These are phyloP conservation scores for Salix arbutifolia DNA, from an alignment of 345 rosid genomes.

Conservation along the genomic window DNA sequence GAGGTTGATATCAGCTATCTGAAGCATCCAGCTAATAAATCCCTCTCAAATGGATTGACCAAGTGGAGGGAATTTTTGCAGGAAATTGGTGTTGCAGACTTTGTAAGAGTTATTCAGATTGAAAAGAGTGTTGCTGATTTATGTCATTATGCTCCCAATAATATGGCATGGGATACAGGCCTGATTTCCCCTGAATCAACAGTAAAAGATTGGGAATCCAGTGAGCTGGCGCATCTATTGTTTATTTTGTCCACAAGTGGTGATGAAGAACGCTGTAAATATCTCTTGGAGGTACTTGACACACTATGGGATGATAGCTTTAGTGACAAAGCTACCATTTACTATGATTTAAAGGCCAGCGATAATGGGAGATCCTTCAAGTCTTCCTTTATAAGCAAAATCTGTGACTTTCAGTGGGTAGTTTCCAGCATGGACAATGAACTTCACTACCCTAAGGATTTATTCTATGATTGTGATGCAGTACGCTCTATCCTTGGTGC, in stretches of 20 bases:
- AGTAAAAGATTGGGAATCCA: constrained; percentile 85
- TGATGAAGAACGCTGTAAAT: constrained; percentile 45
- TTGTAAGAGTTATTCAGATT: constrained; percentile 71
- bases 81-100: constrained; percentile 80
- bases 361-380: constrained; percentile 39
- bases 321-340: constrained; percentile 48
- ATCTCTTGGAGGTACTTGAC: constrained; percentile 73
- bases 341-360: constrained; percentile 25
- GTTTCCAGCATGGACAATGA: constrained; percentile 62
- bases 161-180: constrained; percentile 28
- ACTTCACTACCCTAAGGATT: constrained; percentile 66
- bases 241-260: constrained; percentile 40
- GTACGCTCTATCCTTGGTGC: constrained; percentile 71
- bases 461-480: constrained; percentile 75
- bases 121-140: constrained; percentile 56
- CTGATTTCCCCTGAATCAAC: constrained; percentile 33
- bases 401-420: constrained; percentile 64
- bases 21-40: constrained; percentile 58
- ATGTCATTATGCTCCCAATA: constrained; percentile 20
- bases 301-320: constrained; percentile 68
- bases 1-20: constrained; percentile 66
- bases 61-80: constrained; percentile 78
- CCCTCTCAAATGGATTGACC: constrained; percentile 37
- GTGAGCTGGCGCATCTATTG: constrained; percentile 55
- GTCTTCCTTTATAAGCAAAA: constrained; percentile 65